These are phyloP conservation scores for Sclerotinia borealis DNA, from an alignment of 2,329 filamentous ascomycete genomes.

Conservation along the genomic window DNA sequence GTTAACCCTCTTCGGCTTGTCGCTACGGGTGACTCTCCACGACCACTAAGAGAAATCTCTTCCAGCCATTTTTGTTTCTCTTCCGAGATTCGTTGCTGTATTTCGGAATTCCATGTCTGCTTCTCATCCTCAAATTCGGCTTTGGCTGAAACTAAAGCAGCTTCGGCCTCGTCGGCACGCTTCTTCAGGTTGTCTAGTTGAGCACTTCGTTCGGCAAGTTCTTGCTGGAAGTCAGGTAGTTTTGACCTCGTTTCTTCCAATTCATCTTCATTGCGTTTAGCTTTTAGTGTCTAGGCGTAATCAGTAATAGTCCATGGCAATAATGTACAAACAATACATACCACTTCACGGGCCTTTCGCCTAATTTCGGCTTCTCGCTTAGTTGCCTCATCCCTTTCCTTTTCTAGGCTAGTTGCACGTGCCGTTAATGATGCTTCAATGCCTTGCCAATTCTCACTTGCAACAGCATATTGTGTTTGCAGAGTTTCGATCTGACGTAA, in stretches of 20 bases:
- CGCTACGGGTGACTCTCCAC: conserved; percentile 29
- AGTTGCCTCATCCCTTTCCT: conserved; percentile 80
- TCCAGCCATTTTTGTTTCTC: conserved; percentile 55
- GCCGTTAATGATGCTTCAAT: conserved; percentile 83
- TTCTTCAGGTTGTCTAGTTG: conserved; percentile 57
- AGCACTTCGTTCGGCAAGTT: conserved; percentile 53
- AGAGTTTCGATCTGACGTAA: conserved; percentile 91
- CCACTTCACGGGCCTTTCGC: conserved; percentile 81
- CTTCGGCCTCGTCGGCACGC: conserved; percentile 60
- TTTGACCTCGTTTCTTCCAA: conserved; percentile 63
- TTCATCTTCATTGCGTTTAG: conserved; percentile 65
- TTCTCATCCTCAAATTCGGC: conserved; percentile 53
- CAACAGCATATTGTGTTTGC: conserved; percentile 90
- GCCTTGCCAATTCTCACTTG: conserved; percentile 95
- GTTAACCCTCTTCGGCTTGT: conserved; percentile 31
- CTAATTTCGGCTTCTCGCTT: conserved; percentile 81
- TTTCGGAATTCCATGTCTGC: conserved; percentile 49
- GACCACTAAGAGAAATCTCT: conserved; percentile 32
- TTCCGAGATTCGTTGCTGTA: conserved; percentile 56
- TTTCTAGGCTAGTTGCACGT: conserved; percentile 72
- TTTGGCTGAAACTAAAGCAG: conserved; percentile 53
- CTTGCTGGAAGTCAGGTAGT: conserved; percentile 57
- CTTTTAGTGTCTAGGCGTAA: conserved; percentile 53
- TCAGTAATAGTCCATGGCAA: conserved; percentile 21
- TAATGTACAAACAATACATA: conserved; percentile 40